Conservation (phyloP, 495 filamentous ascomycete species). For the Penicillium herquei region DNA sequence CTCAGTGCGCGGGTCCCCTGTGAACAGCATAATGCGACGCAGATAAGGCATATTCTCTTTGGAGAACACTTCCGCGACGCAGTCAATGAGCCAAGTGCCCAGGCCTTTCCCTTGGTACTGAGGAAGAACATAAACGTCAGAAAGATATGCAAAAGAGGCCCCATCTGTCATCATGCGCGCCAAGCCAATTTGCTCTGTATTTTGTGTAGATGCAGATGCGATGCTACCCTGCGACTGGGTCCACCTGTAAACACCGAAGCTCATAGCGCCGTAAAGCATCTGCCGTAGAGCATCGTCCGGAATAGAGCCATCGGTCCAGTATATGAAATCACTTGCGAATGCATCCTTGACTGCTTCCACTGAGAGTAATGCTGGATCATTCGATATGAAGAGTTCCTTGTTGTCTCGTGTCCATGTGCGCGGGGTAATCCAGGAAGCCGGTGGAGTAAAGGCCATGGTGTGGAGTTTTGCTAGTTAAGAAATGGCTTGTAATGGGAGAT, state of each 20-base stretch:
- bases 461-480: background rate
- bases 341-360: constrained; percentile 51
- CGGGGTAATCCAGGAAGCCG: background rate
- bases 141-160: constrained; percentile 66
- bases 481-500: background rate
- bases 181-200: constrained; percentile 52
- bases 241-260: constrained; percentile 52
- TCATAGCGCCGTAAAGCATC: constrained; percentile 51
- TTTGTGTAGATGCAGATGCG: constrained; percentile 4
- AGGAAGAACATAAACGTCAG: constrained; percentile 66
- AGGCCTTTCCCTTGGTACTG: constrained; percentile 59
- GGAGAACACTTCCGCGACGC: constrained; percentile 53
- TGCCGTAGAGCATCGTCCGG: constrained; percentile 39
- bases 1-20: constrained; percentile 29
- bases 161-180: constrained; percentile 66
- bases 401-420: background rate
- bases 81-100: constrained; percentile 59
- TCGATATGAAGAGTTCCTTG: constrained; percentile 48
- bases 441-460: background rate
- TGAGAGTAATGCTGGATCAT: constrained; percentile 46
- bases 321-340: constrained; percentile 50
- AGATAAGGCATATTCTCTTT: constrained; percentile 51
- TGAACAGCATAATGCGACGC: constrained; percentile 52
- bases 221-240: background rate
- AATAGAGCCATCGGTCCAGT: constrained; percentile 48